These are phyloP conservation scores for Coemansia sp. DNA, from an alignment of 192 early-diverging fungal species.

Conservation along the genomic window DNA sequence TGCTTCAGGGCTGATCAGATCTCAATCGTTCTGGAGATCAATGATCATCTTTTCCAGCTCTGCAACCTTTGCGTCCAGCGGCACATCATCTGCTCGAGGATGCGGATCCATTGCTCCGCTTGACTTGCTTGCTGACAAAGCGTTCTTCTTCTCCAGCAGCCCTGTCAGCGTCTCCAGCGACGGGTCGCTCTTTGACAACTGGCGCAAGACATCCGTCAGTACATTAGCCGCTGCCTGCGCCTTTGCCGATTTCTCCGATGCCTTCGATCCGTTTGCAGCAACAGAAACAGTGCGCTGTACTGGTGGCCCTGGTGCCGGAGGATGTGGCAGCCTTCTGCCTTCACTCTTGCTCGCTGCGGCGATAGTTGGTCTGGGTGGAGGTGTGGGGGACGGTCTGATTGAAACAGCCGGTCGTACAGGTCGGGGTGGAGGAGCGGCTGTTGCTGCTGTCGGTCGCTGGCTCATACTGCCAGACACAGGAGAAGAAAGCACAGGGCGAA, in stretches of 20 bases:
- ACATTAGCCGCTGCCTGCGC: slow-evolving; percentile 49
- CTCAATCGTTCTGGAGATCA: slow-evolving; percentile 30
- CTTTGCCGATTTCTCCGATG: slow-evolving; percentile 26
- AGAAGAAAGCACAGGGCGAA: background rate
- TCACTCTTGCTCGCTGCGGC: background rate
- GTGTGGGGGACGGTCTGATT: background rate
- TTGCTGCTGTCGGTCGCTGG: background rate
- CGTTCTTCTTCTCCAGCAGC: slow-evolving; percentile 1
- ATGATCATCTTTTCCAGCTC: slow-evolving; percentile 49
- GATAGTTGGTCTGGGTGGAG: background rate
- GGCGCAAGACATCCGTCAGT: slow-evolving; percentile 47
- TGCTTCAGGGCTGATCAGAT: too few relatives aligned
- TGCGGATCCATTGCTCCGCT: background rate
- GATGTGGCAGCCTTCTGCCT: background rate
- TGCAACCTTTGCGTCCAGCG: slow-evolving; percentile 49
- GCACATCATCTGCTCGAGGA: slow-evolving; percentile 2
- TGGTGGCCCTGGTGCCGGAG: background rate
- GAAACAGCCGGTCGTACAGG: background rate
- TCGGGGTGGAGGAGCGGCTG: background rate
- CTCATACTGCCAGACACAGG: background rate
- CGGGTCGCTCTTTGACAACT: slow-evolving; percentile 27
- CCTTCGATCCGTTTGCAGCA: background rate
- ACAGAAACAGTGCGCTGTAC: background rate
- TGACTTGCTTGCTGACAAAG: too few relatives aligned
- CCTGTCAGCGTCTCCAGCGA: slow-evolving; percentile 25